A percentile compares a stretch with the other conserved stretches of the same genome.
These are phyloP conservation scores for Neurospora sp. DNA, from an alignment of 495 filamentous ascomycete genomes.

Conservation along the genomic window DNA sequence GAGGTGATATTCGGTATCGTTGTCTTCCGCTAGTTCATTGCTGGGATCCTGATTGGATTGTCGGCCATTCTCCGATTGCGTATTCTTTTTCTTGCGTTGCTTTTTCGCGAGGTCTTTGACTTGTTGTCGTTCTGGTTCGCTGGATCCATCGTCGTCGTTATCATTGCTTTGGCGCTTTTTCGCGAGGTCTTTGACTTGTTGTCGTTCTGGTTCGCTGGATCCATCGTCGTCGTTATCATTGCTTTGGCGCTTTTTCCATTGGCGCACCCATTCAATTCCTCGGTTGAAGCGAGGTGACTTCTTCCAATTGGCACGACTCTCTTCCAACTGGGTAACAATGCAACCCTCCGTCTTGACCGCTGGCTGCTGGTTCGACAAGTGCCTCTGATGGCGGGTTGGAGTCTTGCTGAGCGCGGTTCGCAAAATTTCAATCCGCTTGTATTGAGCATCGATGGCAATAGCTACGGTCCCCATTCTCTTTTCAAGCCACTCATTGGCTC, in stretches of 20 bases:
- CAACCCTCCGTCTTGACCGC: not conserved
- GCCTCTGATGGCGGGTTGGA: not conserved
- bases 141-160: not conserved
- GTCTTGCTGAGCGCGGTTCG: slow-evolving; percentile 8
- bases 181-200: not conserved
- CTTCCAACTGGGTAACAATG: not conserved
- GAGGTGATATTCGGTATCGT: not conserved
- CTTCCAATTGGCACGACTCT: not conserved
- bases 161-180: not conserved
- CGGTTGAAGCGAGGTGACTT: not conserved
- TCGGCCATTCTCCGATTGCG: not conserved
- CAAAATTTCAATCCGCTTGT: slow-evolving; percentile 12
- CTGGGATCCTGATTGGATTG: not conserved
- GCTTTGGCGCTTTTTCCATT: not conserved
- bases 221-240: not conserved
- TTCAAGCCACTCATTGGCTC: not conserved
- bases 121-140: slow-evolving; percentile 1
- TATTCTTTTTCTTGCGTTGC: not conserved
- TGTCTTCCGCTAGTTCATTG: not conserved
- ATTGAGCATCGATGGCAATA: slow-evolving; percentile 8
- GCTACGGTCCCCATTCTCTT: slow-evolving; percentile 13
- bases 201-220: not conserved
- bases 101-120: not conserved
- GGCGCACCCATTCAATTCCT: not conserved
- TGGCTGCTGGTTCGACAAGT: not conserved